Percentiles rank a stretch among this genome's conserved stretches.
Conservation (phyloP, 768 basidiomycete species). For the Lentinula aciculospora region DNA sequence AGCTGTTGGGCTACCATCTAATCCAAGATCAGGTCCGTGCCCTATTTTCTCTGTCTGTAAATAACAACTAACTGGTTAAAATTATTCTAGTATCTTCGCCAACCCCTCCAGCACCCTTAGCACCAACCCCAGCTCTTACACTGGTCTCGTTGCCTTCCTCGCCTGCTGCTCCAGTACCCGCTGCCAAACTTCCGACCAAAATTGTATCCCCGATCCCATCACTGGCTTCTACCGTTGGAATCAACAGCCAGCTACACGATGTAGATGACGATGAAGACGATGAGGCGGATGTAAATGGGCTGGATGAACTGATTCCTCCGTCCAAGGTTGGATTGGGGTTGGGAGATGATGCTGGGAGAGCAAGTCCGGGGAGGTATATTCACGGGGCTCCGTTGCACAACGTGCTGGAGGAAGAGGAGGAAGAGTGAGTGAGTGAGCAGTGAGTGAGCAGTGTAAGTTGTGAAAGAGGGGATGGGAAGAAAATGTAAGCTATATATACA, state of each 20-base stretch:
- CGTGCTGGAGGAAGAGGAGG: slow-evolving; percentile 77
- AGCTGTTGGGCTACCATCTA: slow-evolving; percentile 5
- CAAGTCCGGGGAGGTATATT: slow-evolving; percentile 66
- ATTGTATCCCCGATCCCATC: not conserved
- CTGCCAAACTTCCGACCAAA: not conserved
- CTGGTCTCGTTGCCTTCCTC: slow-evolving; percentile 15
- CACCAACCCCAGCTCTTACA: not conserved
- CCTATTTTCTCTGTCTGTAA: not conserved
- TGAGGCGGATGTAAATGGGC: not conserved
- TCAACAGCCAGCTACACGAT: not conserved
- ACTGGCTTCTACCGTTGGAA: not conserved
- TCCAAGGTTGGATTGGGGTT: slow-evolving; percentile 21
- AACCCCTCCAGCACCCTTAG: slow-evolving; percentile 11
- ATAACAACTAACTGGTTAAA: not conserved
- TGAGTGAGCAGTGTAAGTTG: no score
- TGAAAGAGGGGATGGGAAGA: no score
- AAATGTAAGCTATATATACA: no score
- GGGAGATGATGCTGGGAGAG: slow-evolving; percentile 46
- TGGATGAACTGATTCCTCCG: slow-evolving; percentile 1
- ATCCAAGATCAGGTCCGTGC: slow-evolving; percentile 16
- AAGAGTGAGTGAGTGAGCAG: no score
- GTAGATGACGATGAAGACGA: not conserved
- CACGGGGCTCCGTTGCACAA: slow-evolving; percentile 87
- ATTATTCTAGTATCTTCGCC: slow-evolving; percentile 1
- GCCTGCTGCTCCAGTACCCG: not conserved